Conservation (phyloP, 1,284 basidiomycete species). For the Leccinum holopus region DNA sequence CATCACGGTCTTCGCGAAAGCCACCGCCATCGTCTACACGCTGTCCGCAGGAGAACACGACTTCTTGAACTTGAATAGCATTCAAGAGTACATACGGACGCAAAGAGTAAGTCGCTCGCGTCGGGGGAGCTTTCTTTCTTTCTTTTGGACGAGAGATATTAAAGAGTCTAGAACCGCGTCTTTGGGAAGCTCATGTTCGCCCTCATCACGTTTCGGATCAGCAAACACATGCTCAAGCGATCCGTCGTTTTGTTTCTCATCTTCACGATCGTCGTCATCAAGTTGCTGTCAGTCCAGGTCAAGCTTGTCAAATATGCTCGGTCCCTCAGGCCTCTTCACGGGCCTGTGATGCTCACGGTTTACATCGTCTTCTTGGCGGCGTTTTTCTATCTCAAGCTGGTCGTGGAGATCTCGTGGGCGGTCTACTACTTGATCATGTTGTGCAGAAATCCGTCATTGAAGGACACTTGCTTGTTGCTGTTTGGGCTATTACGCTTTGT, state of each 20-base stretch:
- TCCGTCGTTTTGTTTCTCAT: conserved; percentile 32
- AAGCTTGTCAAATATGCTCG: conserved; percentile 33
- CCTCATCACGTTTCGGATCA: conserved; percentile 29
- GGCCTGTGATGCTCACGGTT: conserved; percentile 26
- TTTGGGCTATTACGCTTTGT: conserved; percentile 28
- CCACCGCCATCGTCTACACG: conserved; percentile 19
- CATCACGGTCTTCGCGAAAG: conserved; percentile 24
- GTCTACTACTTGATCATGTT: conserved; percentile 30
- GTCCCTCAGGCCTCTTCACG: conserved; percentile 27
- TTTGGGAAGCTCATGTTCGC: conserved; percentile 26
- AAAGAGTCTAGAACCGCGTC: conserved; percentile 20
- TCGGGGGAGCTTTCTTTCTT: not conserved
- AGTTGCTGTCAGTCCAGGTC: conserved; percentile 30
- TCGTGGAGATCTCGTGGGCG: conserved; percentile 32
- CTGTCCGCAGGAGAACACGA: conserved; percentile 24
- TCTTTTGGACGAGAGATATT: not conserved
- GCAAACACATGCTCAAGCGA: conserved; percentile 30
- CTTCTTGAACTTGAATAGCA: conserved; percentile 16
- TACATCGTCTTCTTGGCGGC: conserved; percentile 25
- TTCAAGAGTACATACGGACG: conserved; percentile 21
- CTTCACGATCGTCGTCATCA: conserved; percentile 33
- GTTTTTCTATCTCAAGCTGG: conserved; percentile 32
- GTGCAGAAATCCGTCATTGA: conserved; percentile 29
- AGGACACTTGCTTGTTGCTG: conserved; percentile 24
- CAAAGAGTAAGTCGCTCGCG: conserved; percentile 20